A percentile compares a stretch with the other conserved stretches of the same genome.
These are phyloP conservation scores for Lonicera japonica DNA, from an alignment of 129 eudicot species.

Conservation along the genomic window DNA sequence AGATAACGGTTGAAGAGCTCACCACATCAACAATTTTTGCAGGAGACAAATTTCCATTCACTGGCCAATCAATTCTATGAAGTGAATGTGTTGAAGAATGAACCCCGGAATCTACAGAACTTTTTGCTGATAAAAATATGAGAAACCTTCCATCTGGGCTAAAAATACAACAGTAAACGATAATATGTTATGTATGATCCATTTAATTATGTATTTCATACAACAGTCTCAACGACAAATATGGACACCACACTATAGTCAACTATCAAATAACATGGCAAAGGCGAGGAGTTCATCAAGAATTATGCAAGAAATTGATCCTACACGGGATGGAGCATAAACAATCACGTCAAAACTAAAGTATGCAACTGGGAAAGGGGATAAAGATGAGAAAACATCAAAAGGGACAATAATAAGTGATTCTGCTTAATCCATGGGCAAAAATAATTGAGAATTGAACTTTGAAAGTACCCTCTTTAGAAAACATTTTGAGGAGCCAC, in stretches of 20 bases:
- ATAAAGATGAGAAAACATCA: too few relatives aligned
- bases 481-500: too few relatives aligned
- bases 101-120: conserved; percentile 76
- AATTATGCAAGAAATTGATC: background rate
- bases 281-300: background rate
- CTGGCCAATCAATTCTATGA: conserved; percentile 81
- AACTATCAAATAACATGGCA: background rate
- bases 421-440: too few relatives aligned
- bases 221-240: background rate
- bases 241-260: background rate
- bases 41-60: conserved; percentile 37
- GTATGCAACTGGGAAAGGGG: too few relatives aligned
- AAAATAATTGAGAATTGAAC: too few relatives aligned
- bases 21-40: conserved; percentile 72
- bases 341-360: too few relatives aligned
- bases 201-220: background rate
- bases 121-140: conserved; percentile 79
- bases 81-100: conserved; percentile 86
- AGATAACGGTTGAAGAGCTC: conserved; percentile 24
- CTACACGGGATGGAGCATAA: background rate
- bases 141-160: conserved; percentile 91
- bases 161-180: conserved; percentile 21
- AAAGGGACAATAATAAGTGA: too few relatives aligned
- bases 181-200: background rate
- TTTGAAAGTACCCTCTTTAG: too few relatives aligned